Conservation (phyloP, 352 stramenopile species). For the Globisporangium megalacanthum region DNA sequence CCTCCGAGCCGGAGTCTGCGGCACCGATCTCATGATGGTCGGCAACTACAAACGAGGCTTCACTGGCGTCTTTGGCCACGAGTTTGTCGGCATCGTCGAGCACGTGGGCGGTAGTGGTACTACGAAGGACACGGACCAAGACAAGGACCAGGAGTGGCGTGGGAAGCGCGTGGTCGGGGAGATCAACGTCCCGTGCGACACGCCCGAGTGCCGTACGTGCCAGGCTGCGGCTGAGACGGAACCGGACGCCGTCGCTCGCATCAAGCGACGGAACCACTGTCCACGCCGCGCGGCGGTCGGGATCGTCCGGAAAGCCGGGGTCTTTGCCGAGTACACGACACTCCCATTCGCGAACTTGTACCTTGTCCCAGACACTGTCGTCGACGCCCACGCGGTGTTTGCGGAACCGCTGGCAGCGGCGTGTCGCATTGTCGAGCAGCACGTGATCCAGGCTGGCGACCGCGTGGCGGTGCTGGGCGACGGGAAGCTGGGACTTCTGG, state of each 20-base stretch:
- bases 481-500: constrained; percentile 85
- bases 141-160: constrained; percentile 26
- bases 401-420: constrained; percentile 83
- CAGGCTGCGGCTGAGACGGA: background rate
- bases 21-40: constrained; percentile 73
- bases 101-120: constrained; percentile 33
- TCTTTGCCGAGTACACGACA: constrained; percentile 82
- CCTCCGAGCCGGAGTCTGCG: constrained; percentile 61
- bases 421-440: constrained; percentile 83
- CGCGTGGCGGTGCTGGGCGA: constrained; percentile 82
- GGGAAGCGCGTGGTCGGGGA: constrained; percentile 87
- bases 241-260: constrained; percentile 17
- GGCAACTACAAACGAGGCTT: constrained; percentile 70
- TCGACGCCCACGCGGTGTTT: constrained; percentile 76
- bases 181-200: constrained; percentile 87
- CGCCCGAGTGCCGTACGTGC: constrained; percentile 38
- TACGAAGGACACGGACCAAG: background rate
- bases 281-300: constrained; percentile 77
- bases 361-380: constrained; percentile 57
- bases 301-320: constrained; percentile 75
- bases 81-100: constrained; percentile 87
- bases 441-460: constrained; percentile 44
- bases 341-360: constrained; percentile 79
- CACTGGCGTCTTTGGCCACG: constrained; percentile 71
- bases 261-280: constrained; percentile 80